Base-by-base conservation (phyloP, 768 basidiomycete species). In the Boletus speciosus region DNA sequence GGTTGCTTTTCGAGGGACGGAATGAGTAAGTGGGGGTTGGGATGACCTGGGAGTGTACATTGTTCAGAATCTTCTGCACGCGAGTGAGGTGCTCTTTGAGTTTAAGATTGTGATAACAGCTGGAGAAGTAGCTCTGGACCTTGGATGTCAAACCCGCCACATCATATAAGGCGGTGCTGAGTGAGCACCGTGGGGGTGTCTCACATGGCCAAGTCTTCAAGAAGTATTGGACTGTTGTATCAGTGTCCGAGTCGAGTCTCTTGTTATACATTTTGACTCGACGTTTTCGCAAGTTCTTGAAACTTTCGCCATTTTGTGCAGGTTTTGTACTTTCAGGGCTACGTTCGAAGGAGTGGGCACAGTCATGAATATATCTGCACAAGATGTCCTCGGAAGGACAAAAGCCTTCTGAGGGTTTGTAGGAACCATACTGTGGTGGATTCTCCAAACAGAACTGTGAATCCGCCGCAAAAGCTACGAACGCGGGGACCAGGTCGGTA, bases 391-490 rank as follows among this genome's bases (percentile, higher is more conserved):
- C 36, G 6, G 55, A 54, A 1, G 56, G 65, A 14, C 1, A 3
- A 27, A 54, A 55, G 15, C 54, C 63, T 0, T 59, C 48, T 4
- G 53, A 47, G 6, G 60, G 39, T n/a, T 48, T 35, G 48, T 61
- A 65, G 19, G 45, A 36, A 19, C 51, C 43, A 35, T 61, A 59
- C 0, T 5, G 7, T 3, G 71, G 66, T 36, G 63, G 68, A 21
- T 52, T 9, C 23, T 54, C 56, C 3, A 2, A 15, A 23, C 36
- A 5, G 46, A 66, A 54, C 3, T 43, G 44, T 5, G 60, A 19
- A 11, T 58, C 44, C 4, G 61, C 45, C 1, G 57, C 61, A 49
- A 75, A 71, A 1, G 76, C 67, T 12, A 78, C 43, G 2, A 76
- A 48, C 1, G 64, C 62, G 0, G 67, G 61, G 16, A 73, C 56